phyloP scores from a whole-genome alignment of 495 filamentous ascomycete species.

The Penicillium arizonense region DNA sequence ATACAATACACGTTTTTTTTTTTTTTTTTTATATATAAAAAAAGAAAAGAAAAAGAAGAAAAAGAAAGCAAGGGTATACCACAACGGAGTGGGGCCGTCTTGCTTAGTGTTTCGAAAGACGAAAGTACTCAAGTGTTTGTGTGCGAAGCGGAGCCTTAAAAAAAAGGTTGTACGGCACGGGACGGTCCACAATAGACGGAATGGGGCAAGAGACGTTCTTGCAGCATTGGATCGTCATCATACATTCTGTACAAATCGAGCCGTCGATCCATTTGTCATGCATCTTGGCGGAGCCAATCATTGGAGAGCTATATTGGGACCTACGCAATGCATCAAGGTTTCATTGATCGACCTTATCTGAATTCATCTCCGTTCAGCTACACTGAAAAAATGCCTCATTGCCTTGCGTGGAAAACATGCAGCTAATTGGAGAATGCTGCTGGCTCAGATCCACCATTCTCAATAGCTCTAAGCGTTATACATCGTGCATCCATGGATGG shows the following conservation, averaged over 20 bases:
- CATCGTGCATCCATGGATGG: background rate
- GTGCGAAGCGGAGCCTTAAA: no score
- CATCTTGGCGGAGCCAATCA: background rate
- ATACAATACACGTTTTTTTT: no score
- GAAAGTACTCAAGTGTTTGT: no score
- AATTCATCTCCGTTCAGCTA: background rate
- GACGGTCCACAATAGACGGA: background rate
- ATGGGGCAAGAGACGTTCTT: background rate
- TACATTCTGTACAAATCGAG: background rate
- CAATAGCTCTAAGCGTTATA: background rate
- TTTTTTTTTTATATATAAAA: no score
- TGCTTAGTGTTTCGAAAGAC: no score
- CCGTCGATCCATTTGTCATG: background rate
- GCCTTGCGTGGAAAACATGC: background rate
- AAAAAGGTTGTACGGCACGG: background rate
- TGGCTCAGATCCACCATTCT: background rate
- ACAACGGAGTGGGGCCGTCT: no score
- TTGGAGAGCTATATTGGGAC: background rate
- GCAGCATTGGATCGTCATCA: slow-evolving; percentile 1
- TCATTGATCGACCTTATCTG: background rate
- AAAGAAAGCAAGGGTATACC: no score
- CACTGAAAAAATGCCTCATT: background rate
- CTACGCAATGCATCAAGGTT: background rate
- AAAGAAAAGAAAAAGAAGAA: no score
- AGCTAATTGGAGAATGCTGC: background rate